These are phyloP conservation scores for Sphagnum fallax DNA, from an alignment of 228 moss, liverwort and hornwort species.

Conservation along the genomic window DNA sequence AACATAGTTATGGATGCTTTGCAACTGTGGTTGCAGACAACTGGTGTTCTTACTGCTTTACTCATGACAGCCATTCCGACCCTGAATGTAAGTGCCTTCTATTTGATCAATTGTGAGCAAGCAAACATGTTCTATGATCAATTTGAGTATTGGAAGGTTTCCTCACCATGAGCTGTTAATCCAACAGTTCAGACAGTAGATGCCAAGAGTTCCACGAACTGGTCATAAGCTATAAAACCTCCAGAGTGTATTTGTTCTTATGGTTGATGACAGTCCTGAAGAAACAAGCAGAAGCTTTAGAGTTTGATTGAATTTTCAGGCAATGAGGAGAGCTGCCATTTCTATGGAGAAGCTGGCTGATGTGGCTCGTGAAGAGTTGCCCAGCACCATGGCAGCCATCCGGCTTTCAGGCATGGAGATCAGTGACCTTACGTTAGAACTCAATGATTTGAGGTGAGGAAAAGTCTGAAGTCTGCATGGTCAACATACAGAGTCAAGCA, in stretches of 20 bases:
- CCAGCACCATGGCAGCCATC: slow-evolving; percentile 63
- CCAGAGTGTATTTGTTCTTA: not conserved
- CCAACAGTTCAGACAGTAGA: no score
- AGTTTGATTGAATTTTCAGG: slow-evolving; percentile 10
- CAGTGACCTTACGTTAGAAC: slow-evolving; percentile 57
- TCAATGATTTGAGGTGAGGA: slow-evolving; percentile 49
- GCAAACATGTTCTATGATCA: no score
- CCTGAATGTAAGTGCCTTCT: slow-evolving; percentile 27
- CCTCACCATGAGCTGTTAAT: no score
- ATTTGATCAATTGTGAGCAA: not conserved
- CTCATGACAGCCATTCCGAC: slow-evolving; percentile 53
- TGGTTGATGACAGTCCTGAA: not conserved
- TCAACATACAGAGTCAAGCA: not conserved
- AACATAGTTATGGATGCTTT: no score
- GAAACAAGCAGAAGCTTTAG: not conserved
- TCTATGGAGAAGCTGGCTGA: slow-evolving; percentile 60
- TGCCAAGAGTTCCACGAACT: not conserved
- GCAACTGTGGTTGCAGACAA: slow-evolving; percentile 19
- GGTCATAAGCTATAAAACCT: no score
- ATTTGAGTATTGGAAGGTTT: no score
- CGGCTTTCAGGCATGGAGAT: slow-evolving; percentile 67
- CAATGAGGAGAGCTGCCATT: slow-evolving; percentile 52
- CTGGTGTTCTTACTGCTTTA: slow-evolving; percentile 40
- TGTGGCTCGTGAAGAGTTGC: slow-evolving; percentile 53
- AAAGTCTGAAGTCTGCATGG: not conserved